A percentile compares a stretch with the other conserved stretches of the same genome.
Conservation (phyloP, 352 stramenopile species). For the Blastocystis sp. region DNA sequence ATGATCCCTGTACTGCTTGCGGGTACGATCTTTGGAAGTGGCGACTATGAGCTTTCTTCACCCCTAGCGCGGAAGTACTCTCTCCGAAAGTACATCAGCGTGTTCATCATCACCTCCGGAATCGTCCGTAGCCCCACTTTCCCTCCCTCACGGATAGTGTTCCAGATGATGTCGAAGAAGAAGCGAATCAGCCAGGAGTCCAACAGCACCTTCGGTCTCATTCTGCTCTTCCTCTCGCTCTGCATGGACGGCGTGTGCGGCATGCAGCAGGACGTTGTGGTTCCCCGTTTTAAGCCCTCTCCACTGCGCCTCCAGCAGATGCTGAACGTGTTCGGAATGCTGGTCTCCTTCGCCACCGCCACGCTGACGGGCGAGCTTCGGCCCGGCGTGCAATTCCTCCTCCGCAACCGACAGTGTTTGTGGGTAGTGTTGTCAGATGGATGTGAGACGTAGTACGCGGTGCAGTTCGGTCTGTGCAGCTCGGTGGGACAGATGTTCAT, state of each 20-base stretch:
- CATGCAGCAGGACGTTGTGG: slow-evolving; percentile 72
- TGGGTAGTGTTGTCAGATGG: neutral
- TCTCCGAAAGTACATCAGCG: slow-evolving; percentile 76
- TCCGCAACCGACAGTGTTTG: slow-evolving; percentile 15
- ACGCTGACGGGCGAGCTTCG: slow-evolving; percentile 17
- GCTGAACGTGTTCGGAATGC: slow-evolving; percentile 77
- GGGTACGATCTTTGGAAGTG: slow-evolving; percentile 71
- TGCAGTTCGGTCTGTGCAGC: slow-evolving; percentile 86
- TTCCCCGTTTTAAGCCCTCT: slow-evolving; percentile 81
- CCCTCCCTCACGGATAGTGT: slow-evolving; percentile 73
- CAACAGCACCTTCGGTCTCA: slow-evolving; percentile 82
- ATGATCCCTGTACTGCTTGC: slow-evolving; percentile 91
- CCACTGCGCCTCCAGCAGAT: slow-evolving; percentile 78
- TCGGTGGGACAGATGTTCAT: slow-evolving; percentile 97
- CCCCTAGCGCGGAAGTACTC: slow-evolving; percentile 83
- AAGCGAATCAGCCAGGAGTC: slow-evolving; percentile 74
- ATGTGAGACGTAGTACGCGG: slow-evolving; percentile 71
- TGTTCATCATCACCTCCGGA: slow-evolving; percentile 60
- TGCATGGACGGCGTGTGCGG: slow-evolving; percentile 84
- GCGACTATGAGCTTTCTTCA: slow-evolving; percentile 77
- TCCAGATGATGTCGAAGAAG: slow-evolving; percentile 76
- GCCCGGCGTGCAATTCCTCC: slow-evolving; percentile 74
- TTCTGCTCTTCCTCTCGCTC: slow-evolving; percentile 86
- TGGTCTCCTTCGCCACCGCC: slow-evolving; percentile 71
- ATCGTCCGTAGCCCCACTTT: slow-evolving; percentile 70